These are phyloP conservation scores for Saccharomycopsis crataegensis DNA, from an alignment of 1,139 yeast genomes.

Conservation along the genomic window DNA sequence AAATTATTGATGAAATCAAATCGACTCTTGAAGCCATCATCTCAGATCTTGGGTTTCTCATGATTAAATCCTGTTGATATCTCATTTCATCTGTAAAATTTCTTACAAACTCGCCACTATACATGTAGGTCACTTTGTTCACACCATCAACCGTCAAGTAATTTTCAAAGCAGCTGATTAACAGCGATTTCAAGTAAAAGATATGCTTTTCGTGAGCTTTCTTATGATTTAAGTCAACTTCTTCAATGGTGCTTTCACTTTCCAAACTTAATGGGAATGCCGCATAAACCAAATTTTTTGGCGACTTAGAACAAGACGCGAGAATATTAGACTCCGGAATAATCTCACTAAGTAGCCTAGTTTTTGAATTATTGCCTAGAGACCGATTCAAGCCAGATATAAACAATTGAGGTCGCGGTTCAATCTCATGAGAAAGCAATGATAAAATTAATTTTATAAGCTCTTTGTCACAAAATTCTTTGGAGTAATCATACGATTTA, in stretches of 20 bases:
- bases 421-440: constrained; percentile 3
- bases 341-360: constrained; percentile 26
- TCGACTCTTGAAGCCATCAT: constrained; percentile 36
- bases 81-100: constrained; percentile 41
- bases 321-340: constrained; percentile 20
- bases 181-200: constrained; percentile 34
- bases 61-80: constrained; percentile 43
- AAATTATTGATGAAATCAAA: constrained; percentile 32
- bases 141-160: constrained; percentile 33
- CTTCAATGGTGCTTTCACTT: constrained; percentile 7
- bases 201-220: constrained; percentile 17
- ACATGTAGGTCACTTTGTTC: constrained; percentile 28
- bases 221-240: constrained; percentile 13
- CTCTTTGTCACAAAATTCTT: constrained; percentile 15
- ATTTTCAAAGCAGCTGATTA: constrained; percentile 40
- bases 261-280: constrained; percentile 21
- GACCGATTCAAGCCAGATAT: constrained; percentile 43
- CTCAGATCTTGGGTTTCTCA: constrained; percentile 41
- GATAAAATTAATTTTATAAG: constrained; percentile 10
- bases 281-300: constrained; percentile 8
- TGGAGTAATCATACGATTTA: background rate
- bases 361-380: constrained; percentile 42
- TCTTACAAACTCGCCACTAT: constrained; percentile 34
- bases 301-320: constrained; percentile 1
- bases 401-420: constrained; percentile 3